Conservation (phyloP, 1,284 basidiomycete genomes). For the Malassezia furfur region DNA sequence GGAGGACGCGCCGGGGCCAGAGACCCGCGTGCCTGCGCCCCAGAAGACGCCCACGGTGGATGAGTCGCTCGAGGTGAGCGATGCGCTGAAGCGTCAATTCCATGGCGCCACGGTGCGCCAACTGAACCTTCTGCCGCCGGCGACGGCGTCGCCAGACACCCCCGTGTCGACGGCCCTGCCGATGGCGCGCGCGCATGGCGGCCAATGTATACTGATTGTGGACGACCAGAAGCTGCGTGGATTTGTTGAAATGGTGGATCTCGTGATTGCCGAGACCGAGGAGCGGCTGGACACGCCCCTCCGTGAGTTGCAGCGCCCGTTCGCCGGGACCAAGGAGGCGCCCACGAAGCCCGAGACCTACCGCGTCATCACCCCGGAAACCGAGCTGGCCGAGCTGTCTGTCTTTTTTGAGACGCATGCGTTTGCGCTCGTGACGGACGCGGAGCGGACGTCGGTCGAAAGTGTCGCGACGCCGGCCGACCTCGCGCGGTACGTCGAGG, state of each 20-base stretch:
- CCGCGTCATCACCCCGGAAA: conserved; percentile 39
- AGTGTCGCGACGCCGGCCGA: conserved; percentile 39
- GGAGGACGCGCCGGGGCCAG: neutral
- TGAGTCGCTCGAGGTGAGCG: neutral
- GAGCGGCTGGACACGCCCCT: conserved; percentile 24
- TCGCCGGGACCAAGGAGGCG: conserved; percentile 4
- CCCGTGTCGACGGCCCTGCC: conserved; percentile 4
- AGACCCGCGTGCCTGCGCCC: neutral
- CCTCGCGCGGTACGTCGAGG: conserved; percentile 29
- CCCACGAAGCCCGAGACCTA: conserved; percentile 21
- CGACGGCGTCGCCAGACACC: neutral
- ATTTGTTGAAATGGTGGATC: conserved; percentile 36
- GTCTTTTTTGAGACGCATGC: conserved; percentile 36
- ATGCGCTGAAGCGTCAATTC: neutral
- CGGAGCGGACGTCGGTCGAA: conserved; percentile 30
- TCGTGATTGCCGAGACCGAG: conserved; percentile 23
- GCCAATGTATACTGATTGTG: conserved; percentile 10
- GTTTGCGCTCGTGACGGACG: conserved; percentile 43
- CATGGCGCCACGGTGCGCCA: conserved; percentile 2
- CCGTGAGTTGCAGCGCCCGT: conserved; percentile 25
- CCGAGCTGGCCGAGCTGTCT: conserved; percentile 41
- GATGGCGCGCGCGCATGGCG: conserved; percentile 9
- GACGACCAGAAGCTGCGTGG: conserved; percentile 33
- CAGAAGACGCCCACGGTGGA: neutral
- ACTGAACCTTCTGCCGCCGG: conserved; percentile 10